Base-by-base conservation (phyloP, 2,329 filamentous ascomycete species). In the Phoma herbarum region DNA sequence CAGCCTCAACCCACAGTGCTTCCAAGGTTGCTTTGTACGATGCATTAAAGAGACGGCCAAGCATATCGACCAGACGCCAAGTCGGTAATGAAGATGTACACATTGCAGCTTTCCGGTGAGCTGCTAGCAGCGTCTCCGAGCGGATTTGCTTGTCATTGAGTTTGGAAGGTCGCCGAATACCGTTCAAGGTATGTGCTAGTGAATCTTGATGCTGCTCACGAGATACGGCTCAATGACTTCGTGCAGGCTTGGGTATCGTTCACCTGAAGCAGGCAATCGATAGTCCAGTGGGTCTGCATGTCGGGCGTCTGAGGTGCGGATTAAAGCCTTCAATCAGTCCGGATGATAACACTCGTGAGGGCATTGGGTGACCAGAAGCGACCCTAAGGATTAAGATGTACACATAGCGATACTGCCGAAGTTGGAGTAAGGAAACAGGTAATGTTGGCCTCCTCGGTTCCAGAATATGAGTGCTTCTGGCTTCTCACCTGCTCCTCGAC, bases 1-100 rank as follows among this genome's bases (percentile, higher is more conserved):
- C 26, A 52, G 54, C 48, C 42, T 57, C 43, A 39, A 39, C 45
- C 46, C 52, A 35, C 23, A 10, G 4, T 14, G 18, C 14, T 23
- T n/a, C n/a, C n/a, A n/a, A n/a, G n/a, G n/a, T n/a, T 44, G n/a
- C 23, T 14, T 44, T 37, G 28, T 28, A 47, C 28, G 6, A 23
- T 43, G 28, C 31, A 25, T 20, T 5, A 18, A 26, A 14, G 18
- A 9, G 20, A 31, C 39, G 14, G 41, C 18, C 22, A 46, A 42
- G 33, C 42, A 39, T 35, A 31, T 12, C 16, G 14, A 23, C 9
- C 31, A 35, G 14, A 23, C 1, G 29, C 42, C 23, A 45, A 52
- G 50, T 18, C 31, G n/a, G 41, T 16, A 23, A n/a, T 37, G 45
- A 37, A 28, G 33, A 18, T 14, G 12, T 35, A 18, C 16, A 35